Evolutionary conservation across 257 asterid genomes (phyloP), one percentile per base, ranked within the genome.

Genomic region (Phtheirospermum japonicum): DNA sequence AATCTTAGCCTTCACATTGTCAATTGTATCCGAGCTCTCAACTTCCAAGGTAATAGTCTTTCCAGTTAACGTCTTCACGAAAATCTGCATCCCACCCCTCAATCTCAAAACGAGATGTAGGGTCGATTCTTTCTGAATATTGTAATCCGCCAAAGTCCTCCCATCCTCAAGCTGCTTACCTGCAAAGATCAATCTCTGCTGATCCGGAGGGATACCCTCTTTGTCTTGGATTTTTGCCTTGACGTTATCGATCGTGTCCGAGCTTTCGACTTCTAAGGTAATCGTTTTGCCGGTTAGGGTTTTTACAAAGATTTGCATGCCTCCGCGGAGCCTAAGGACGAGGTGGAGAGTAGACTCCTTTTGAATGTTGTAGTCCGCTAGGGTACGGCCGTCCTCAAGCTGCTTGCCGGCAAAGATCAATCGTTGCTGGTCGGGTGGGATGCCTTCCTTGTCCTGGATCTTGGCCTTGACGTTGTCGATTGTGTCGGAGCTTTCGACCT

Each of bases 161-260:
- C 75, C 70, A 50, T 71, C 75, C 18, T 71, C 75, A 0, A 71
- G 75, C 26, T 64, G 66, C 32, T 71, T 71, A 0, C 75, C 71
- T 7, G 75, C 75, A 39, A 70, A 70, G 45, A 70, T 63, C 60
- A 70, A 23, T 6, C 75, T 36, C 54, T 42, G 49, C 49, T 42
- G 49, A 17, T 42, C 49, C 2, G 49, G 49, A 7, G 49, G 49
- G 14, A 42, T 42, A 5, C 49, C 49, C 18, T 42, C 49, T 4
- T 42, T 42, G 18, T 42, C 49, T 17, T 42, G 49, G 11, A 42
- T 42, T 7, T 42, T 42, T 0, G 49, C 49, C 49, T 42, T 42
- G 18, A 42, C 49, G 6, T 42, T 42, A 13, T 42, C 49, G 14
- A 42, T 42, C 2, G 49, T 42, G 18, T 42, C 49, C 6, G 49